Evolutionary conservation across 192 early-diverging fungal genomes (phyloP).

Genomic region (Funneliformis mosseae): DNA sequence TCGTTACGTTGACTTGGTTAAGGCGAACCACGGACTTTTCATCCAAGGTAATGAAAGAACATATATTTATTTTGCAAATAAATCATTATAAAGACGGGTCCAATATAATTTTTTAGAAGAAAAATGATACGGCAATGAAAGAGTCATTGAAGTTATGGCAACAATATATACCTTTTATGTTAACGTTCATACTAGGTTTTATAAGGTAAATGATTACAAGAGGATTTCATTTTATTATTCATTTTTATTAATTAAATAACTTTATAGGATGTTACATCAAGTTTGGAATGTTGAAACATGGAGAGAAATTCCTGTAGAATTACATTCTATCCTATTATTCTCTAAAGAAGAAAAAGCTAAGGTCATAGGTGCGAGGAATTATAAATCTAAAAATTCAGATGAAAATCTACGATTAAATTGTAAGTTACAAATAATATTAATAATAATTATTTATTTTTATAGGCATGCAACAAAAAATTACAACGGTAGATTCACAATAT

Average conservation of each 20-base stretch:
- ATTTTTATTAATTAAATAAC: neutral
- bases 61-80: neutral
- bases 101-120: neutral
- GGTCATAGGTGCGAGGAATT: neutral
- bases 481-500: neutral
- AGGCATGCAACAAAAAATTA: neutral
- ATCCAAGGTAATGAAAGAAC: neutral
- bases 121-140: neutral
- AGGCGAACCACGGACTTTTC: neutral
- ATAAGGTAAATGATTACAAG: neutral
- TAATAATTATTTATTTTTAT: too few species aligned
- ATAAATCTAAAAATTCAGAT: neutral
- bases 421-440: too few species aligned
- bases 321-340: neutral
- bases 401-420: too few species aligned
- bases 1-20: neutral
- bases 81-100: neutral
- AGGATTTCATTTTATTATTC: neutral
- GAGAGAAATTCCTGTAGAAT: neutral
- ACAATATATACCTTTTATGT: neutral
- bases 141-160: neutral
- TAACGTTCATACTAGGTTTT: neutral
- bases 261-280: neutral
- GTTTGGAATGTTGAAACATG: slow-evolving; percentile 5
- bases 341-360: slow-evolving; percentile 10